phyloP scores from a whole-genome alignment of 2,329 filamentous ascomycete species.

The Raffaelea ambrosiae region DNA sequence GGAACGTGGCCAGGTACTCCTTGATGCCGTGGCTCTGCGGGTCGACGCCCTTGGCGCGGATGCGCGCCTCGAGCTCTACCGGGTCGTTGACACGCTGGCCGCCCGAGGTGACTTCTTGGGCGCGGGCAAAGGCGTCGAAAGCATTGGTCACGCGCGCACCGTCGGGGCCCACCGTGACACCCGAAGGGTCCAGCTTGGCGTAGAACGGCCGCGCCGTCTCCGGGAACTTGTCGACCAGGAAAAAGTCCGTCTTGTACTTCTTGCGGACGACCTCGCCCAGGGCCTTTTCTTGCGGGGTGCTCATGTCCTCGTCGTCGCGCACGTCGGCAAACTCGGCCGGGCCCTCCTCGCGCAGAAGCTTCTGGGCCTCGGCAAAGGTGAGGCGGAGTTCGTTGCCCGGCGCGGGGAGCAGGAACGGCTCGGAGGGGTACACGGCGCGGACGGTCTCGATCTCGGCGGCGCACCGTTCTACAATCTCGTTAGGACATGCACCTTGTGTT shows the following conservation, averaged over 20 bases:
- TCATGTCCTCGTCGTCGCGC: conserved; percentile 69
- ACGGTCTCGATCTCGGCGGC: conserved; percentile 64
- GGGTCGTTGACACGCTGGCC: conserved; percentile 87
- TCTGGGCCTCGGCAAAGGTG: conserved; percentile 69
- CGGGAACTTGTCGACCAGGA: conserved; percentile 94
- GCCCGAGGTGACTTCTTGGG: conserved; percentile 86
- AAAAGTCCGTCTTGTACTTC: conserved; percentile 94
- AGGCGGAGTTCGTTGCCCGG: conserved; percentile 67
- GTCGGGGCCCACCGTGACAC: conserved; percentile 41
- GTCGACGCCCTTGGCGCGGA: conserved; percentile 73
- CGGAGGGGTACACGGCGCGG: conserved; percentile 65
- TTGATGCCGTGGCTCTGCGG: conserved; percentile 65
- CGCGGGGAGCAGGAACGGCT: conserved; percentile 67
- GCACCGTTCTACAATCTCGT: too few relatives aligned
- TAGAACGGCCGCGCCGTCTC: conserved; percentile 85
- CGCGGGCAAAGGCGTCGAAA: conserved; percentile 81
- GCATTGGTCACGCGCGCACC: conserved; percentile 41
- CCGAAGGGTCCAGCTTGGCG: conserved; percentile 67
- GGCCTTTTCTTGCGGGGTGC: conserved; percentile 77
- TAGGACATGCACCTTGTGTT: too few relatives aligned
- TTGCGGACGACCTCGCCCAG: conserved; percentile 77
- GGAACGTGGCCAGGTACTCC: conserved; percentile 78
- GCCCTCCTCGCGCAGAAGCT: conserved; percentile 67
- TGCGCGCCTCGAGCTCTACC: conserved; percentile 64
- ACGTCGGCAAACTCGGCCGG: conserved; percentile 59